These are phyloP conservation scores for Fennellomyces sp. DNA, from an alignment of 371 early-diverging fungal genomes.

Conservation along the genomic window DNA sequence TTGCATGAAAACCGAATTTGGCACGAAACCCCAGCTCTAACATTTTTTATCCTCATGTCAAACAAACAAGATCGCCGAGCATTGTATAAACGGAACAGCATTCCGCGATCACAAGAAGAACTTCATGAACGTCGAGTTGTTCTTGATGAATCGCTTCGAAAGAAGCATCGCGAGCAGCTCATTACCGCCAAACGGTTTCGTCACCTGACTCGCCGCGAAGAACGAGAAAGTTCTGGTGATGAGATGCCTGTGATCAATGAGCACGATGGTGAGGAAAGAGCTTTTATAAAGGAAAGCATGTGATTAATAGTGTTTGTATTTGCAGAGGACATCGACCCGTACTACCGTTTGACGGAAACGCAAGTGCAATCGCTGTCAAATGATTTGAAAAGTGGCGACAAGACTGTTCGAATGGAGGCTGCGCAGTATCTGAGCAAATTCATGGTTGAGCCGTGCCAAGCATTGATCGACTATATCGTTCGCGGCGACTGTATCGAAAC, in stretches of 20 bases:
- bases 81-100: conserved; percentile 48
- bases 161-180: conserved; percentile 56
- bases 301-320: neutral
- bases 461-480: conserved; percentile 46
- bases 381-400: conserved; percentile 34
- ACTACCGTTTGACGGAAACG: conserved; percentile 17
- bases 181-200: conserved; percentile 58
- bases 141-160: conserved; percentile 46
- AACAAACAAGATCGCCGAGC: conserved; percentile 8
- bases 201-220: conserved; percentile 35
- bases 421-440: conserved; percentile 44
- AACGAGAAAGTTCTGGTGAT: conserved; percentile 20
- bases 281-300: neutral
- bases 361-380: conserved; percentile 17
- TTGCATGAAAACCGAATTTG: no score
- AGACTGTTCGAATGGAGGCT: conserved; percentile 37
- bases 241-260: conserved; percentile 23
- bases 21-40: no score
- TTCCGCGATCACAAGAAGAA: conserved; percentile 41
- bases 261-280: conserved; percentile 24
- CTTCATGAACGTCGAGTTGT: conserved; percentile 37
- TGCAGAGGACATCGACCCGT: conserved; percentile 25
- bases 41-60: no score
- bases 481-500: conserved; percentile 50
- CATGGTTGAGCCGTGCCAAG: conserved; percentile 52